Base-by-base conservation (phyloP, 1,139 yeast genomes). In the Debaryomyces udenii region DNA sequence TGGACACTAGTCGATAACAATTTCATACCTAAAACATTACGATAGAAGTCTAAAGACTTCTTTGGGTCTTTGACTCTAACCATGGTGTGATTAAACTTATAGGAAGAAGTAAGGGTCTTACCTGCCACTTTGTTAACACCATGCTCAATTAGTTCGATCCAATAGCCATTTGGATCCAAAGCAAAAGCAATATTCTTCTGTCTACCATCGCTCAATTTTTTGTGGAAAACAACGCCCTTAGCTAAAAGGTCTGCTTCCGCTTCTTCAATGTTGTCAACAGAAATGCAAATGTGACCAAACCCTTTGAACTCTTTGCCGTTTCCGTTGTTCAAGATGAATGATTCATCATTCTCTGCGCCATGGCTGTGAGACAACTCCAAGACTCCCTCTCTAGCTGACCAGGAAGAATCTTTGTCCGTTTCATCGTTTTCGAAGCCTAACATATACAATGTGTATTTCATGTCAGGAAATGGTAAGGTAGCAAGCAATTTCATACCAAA, bases 131-230 rank as follows among this genome's bases (percentile, higher is more conserved):
- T 70, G 54, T 61, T 62, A 37, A 68, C 56, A 23, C 67, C 74
- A 58, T 90, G 83, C 55, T 82, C 83, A 52, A 91, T 78, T 56
- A 93, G 70, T 70, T 93, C 99, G 55, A 93, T 78, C 99, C 99
- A 93, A 70, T 93, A 93, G 51, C 94, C 94, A 65, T 93, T 93
- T 3, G 98, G 97, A 58, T 93, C 99, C 52, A 90, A 78, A 2
- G 84, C 96, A 65, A 93, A 93, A 0, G 98, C 98, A 68, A 93
- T 90, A 61, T 89, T 76, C 64, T 83, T 85, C 66, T 88, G 96
- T 66, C 96, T 82, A 18, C 99, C 99, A 57, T 93, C 98, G 34
- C 78, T 62, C 53, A 90, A 71, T 57, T 76, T 86, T 75, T 93
- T 93, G 66, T 90, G 81, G 70, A 93, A 93, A 40, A 66, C 62